Conservation (phyloP, 139 green algal genomes). For the Chlorella sorokiniana region DNA sequence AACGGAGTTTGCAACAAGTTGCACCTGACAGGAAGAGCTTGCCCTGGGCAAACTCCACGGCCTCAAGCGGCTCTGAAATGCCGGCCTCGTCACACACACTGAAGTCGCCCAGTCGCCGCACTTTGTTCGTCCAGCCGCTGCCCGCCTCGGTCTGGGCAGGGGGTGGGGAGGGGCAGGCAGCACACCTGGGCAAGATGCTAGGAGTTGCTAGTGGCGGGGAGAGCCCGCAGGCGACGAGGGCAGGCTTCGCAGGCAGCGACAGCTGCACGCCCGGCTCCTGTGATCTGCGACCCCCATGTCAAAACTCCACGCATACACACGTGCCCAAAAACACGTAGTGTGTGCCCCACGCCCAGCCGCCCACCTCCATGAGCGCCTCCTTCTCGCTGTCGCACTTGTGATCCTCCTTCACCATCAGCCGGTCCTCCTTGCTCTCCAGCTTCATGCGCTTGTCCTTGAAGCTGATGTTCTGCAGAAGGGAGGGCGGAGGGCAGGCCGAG, state of each 20-base stretch:
- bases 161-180: not conserved
- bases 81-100: constrained; percentile 21
- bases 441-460: constrained; percentile 37
- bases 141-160: not conserved
- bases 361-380: constrained; percentile 43
- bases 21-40: constrained; percentile 35
- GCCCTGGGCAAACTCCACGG: constrained; percentile 13
- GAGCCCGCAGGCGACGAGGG: not conserved
- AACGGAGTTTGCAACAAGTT: not conserved
- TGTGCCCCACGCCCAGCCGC: not conserved
- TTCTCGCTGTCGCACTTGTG: constrained; percentile 45
- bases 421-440: constrained; percentile 40
- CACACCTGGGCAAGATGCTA: not conserved
- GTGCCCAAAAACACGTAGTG: not conserved
- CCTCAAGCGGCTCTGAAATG: constrained; percentile 31
- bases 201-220: not conserved
- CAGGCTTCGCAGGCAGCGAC: too few relatives aligned
- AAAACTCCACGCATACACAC: not conserved
- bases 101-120: constrained; percentile 40
- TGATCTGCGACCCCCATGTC: too few relatives aligned
- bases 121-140: not conserved
- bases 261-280: too few relatives aligned
- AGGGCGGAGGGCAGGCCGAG: not conserved
- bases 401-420: constrained; percentile 52
- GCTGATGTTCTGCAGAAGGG: constrained; percentile 18